These are phyloP conservation scores for Bolboschoenus planiculmis DNA, from an alignment of 176 grass and related monocot species.

Conservation along the genomic window DNA sequence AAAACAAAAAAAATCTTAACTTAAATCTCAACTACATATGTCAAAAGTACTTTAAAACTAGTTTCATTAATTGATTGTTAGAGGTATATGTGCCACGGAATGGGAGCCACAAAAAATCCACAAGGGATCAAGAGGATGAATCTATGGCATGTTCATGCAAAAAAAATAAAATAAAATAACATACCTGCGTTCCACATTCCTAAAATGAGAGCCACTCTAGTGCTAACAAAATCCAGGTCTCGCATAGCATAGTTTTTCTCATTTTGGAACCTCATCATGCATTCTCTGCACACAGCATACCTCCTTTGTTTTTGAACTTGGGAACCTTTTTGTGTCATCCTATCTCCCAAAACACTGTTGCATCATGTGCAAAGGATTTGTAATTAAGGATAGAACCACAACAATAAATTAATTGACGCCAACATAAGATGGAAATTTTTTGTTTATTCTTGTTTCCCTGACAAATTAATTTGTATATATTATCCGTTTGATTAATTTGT, in stretches of 20 bases:
- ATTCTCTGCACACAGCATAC: background rate
- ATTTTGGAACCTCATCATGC: conserved; percentile 11
- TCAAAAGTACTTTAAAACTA: no score
- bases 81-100: background rate
- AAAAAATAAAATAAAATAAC: background rate
- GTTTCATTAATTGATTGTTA: no score
- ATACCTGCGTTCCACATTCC: background rate
- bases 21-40: no score
- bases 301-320: background rate
- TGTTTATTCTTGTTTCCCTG: no score
- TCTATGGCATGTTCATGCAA: conserved; percentile 1
- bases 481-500: no score
- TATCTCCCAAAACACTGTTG: conserved; percentile 9
- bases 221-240: conserved; percentile 13
- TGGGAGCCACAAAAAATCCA: background rate
- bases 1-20: no score
- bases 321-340: conserved; percentile 2
- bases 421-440: no score
- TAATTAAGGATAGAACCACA: no score
- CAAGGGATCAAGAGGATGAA: background rate
- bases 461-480: no score
- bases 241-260: background rate
- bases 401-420: no score
- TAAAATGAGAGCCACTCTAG: conserved; percentile 11
- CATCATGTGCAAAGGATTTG: background rate